phyloP scores from a whole-genome alignment of 495 filamentous ascomycete genomes.

The Hypomontagnella monticulosa region DNA sequence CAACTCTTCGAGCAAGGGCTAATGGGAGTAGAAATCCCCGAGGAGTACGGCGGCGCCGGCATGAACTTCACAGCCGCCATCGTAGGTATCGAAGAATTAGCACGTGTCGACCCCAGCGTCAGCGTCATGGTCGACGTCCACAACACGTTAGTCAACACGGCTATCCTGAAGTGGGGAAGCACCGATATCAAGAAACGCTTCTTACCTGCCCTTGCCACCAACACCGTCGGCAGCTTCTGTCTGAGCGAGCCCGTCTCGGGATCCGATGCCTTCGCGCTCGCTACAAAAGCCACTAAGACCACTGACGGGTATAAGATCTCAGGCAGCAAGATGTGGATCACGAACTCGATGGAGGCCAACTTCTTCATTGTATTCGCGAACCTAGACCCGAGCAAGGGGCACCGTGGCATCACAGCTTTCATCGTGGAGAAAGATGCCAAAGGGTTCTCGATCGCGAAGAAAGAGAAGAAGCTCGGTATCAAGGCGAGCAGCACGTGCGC shows the following conservation, averaged over 20 bases:
- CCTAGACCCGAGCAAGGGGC: conserved; percentile 84
- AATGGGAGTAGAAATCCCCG: conserved; percentile 97
- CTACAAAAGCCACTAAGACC: conserved; percentile 83
- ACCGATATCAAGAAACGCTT: conserved; percentile 79
- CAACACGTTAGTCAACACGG: conserved; percentile 97
- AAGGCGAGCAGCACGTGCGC: conserved; percentile 94
- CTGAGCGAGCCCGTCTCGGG: conserved; percentile 93
- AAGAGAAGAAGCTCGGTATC: conserved; percentile 99
- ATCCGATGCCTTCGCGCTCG: conserved; percentile 94
- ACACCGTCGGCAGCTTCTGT: conserved; percentile 95
- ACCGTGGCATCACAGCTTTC: conserved; percentile 97
- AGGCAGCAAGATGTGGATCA: conserved; percentile 99
- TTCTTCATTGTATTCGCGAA: conserved; percentile 99
- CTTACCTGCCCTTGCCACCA: conserved; percentile 86
- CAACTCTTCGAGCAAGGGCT: conserved; percentile 96
- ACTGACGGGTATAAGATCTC: conserved; percentile 83
- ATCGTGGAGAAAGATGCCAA: conserved; percentile 88
- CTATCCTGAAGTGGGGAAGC: conserved; percentile 85
- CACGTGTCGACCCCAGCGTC: conserved; percentile 92
- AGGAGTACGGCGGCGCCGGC: conserved; percentile 93
- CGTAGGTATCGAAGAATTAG: conserved; percentile 96
- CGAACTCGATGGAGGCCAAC: conserved; percentile 90
- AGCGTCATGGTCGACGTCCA: conserved; percentile 95
- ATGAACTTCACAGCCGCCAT: conserved; percentile 99
- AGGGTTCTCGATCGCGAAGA: conserved; percentile 96